Conservation (phyloP, 2,329 filamentous ascomycete genomes). For the Graphilbum sp. region DNA sequence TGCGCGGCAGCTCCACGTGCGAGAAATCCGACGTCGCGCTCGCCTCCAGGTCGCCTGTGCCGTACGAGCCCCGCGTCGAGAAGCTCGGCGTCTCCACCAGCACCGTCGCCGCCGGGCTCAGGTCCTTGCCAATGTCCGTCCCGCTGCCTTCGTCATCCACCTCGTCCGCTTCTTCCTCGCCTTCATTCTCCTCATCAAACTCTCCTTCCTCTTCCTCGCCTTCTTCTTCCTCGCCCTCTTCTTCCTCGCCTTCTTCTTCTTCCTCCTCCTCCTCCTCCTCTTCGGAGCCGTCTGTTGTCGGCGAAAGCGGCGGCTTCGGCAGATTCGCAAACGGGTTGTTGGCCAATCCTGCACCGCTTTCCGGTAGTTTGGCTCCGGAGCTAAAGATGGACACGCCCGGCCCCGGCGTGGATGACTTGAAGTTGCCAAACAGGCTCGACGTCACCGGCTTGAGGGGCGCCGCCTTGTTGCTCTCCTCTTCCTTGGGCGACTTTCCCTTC, state of each 20-base stretch:
- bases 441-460: slow-evolving; percentile 3
- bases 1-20: slow-evolving; percentile 25
- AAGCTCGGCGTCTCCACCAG: slow-evolving; percentile 30
- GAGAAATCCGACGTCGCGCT: slow-evolving; percentile 30
- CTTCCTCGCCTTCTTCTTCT: slow-evolving; percentile 27
- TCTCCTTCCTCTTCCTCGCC: slow-evolving; percentile 23
- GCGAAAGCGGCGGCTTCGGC: slow-evolving; percentile 7
- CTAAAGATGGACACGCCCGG: slow-evolving; percentile 5
- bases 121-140: slow-evolving; percentile 46
- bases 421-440: slow-evolving; percentile 2
- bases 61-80: slow-evolving; percentile 43
- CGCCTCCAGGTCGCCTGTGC: slow-evolving; percentile 23
- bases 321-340: slow-evolving; percentile 9
- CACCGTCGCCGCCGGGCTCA: slow-evolving; percentile 31
- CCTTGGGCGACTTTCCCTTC: not conserved
- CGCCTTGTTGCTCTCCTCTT: slow-evolving; percentile 10
- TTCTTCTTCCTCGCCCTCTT: slow-evolving; percentile 34
- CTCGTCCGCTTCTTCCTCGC: slow-evolving; percentile 23
- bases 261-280: slow-evolving; percentile 16
- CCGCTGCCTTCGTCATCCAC: slow-evolving; percentile 46
- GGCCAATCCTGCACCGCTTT: not conserved
- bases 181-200: slow-evolving; percentile 21
- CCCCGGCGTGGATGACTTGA: slow-evolving; percentile 1
- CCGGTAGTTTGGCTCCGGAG: slow-evolving; percentile 3
- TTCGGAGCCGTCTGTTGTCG: slow-evolving; percentile 6